Evolutionary conservation across 768 basidiomycete species (phyloP).

Genomic region (Lentinula detonsa): DNA sequence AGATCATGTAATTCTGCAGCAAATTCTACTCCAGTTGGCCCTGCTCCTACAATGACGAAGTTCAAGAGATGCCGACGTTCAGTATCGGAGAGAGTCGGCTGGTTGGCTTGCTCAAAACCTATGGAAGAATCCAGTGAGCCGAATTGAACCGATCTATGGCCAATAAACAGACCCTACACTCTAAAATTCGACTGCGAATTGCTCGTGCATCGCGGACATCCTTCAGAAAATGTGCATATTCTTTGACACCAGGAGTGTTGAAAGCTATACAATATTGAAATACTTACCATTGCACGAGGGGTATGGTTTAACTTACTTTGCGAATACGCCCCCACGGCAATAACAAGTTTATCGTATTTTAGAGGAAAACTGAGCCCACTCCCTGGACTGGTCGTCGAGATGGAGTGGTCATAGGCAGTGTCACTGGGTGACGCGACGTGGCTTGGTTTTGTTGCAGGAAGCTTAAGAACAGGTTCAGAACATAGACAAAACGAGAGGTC

Average conservation of each 20-base stretch:
- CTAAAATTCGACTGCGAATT: conserved; percentile 69
- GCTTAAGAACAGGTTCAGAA: conserved; percentile 25
- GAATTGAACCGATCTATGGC: neutral
- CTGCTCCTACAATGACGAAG: conserved; percentile 84
- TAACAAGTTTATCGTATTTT: conserved; percentile 74
- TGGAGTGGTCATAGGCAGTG: conserved; percentile 8
- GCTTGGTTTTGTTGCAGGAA: conserved; percentile 53
- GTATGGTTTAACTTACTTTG: conserved; percentile 49
- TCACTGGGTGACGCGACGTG: conserved; percentile 18
- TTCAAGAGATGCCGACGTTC: conserved; percentile 63
- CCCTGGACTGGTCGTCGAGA: conserved; percentile 12
- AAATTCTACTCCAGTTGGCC: conserved; percentile 79
- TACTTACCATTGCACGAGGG: neutral
- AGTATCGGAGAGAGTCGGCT: conserved; percentile 69
- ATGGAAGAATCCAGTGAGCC: neutral
- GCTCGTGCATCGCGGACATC: conserved; percentile 69
- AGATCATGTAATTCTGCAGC: conserved; percentile 80
- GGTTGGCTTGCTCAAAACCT: conserved; percentile 85
- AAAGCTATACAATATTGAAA: conserved; percentile 38
- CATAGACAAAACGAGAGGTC: neutral
- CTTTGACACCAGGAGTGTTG: conserved; percentile 70
- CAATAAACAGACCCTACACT: conserved; percentile 37
- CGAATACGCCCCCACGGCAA: conserved; percentile 81
- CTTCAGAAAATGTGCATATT: conserved; percentile 78
- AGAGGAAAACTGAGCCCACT: conserved; percentile 44